phyloP scores from a whole-genome alignment of 1,139 yeast species.

The Dujonia santamariae region DNA sequence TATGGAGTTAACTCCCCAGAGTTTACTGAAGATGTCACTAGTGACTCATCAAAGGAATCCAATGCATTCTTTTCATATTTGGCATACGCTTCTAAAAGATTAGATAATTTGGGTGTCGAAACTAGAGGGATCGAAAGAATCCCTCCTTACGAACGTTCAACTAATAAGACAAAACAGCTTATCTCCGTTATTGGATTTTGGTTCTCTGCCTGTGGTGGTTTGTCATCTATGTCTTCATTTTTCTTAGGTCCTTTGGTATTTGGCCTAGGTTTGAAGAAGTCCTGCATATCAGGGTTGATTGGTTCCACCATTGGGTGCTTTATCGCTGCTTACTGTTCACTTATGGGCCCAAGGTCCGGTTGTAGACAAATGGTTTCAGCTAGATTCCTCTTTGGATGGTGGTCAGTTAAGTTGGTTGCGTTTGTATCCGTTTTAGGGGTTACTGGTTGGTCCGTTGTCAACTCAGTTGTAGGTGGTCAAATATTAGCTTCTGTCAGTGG shows the following conservation, averaged over 20 bases:
- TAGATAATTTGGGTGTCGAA: slow-evolving; percentile 60
- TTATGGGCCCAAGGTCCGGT: slow-evolving; percentile 87
- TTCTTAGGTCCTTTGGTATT: slow-evolving; percentile 71
- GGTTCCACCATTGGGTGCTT: slow-evolving; percentile 67
- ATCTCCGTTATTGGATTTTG: slow-evolving; percentile 70
- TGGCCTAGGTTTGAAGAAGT: slow-evolving; percentile 62
- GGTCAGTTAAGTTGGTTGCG: slow-evolving; percentile 73
- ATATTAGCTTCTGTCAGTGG: slow-evolving; percentile 63
- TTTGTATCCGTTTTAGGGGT: slow-evolving; percentile 69
- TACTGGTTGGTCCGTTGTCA: slow-evolving; percentile 85
- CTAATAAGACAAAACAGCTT: slow-evolving; percentile 46
- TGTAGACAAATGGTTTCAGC: slow-evolving; percentile 85
- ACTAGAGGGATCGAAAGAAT: slow-evolving; percentile 80
- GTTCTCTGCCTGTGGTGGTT: slow-evolving; percentile 82
- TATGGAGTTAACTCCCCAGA: too few species aligned
- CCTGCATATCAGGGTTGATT: slow-evolving; percentile 57
- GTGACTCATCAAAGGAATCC: background rate
- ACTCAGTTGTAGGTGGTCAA: slow-evolving; percentile 84
- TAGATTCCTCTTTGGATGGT: slow-evolving; percentile 77
- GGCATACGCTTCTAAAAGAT: slow-evolving; percentile 18
- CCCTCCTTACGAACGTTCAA: slow-evolving; percentile 63
- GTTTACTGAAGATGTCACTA: background rate
- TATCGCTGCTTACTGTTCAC: slow-evolving; percentile 76
- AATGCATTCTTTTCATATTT: slow-evolving; percentile 4
- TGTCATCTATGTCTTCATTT: slow-evolving; percentile 81